Evolutionary conservation across 2,329 filamentous ascomycete species (phyloP), one percentile per base, ranked within the genome.

Genomic region (Neofusicoccum cordaticola): DNA sequence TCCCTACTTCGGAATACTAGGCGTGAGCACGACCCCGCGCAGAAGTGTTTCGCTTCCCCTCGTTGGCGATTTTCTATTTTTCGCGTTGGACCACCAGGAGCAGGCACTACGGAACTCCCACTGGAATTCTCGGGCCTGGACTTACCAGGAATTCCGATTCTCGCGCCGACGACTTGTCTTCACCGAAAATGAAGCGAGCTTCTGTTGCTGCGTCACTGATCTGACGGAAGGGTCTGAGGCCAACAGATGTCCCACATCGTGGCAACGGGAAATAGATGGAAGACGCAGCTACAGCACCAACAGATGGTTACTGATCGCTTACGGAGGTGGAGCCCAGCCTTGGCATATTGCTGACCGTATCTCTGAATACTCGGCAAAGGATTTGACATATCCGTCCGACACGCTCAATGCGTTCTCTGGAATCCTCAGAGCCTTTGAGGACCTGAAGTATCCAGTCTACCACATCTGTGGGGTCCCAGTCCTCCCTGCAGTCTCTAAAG

Each of bases 1-100:
- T 47, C 74, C 73, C 31, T 77, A 81, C 63, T 71, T 75, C 17
- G 79, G 82, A 3, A 69, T 81, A 19, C 69, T 66, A 9, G 68
- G 68, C 17, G 66, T 67, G 27, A 44, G 62, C 27, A 52, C 22
- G 9, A 17, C 12, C 7, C 13, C 11, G 53, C 53, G 17, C 13
- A 12, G 35, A 15, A 34, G 15, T 27, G 8, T 22, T 12, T 15
- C n/a, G 22, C 7, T 8, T 31, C 50, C 22, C 27, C 3, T n/a
- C 27, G 6, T 45, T 31, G 37, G n/a, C 42, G 27, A 27, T 47
- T 17, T 45, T 31, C 7, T 13, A n/a, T 22, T 7, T 61, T 2
- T 19, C n/a, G 27, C 37, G 7, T 27, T 37, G 11, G 22, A 47
- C 19, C 11, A 17, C 13, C 17, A 19, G 15, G 35, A 39, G 35